Conservation (phyloP, 78 protist genomes). For the Bodo saltans region DNA sequence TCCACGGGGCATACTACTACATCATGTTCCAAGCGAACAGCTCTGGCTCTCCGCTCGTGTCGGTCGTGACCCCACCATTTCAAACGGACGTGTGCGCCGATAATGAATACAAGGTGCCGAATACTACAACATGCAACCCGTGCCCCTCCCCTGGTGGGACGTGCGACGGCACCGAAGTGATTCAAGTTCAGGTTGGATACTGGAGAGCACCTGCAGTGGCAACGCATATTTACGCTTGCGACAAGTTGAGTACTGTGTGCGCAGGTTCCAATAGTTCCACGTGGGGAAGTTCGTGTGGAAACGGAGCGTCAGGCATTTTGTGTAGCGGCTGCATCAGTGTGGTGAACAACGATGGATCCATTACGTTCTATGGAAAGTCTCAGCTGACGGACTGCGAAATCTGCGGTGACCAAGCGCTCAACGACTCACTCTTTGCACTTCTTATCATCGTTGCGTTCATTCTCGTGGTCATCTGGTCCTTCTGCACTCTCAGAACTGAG, state of each 20-base stretch:
- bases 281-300: background rate
- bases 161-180: background rate
- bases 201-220: background rate
- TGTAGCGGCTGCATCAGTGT: background rate
- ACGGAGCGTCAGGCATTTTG: background rate
- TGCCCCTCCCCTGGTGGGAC: background rate
- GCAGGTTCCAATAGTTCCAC: background rate
- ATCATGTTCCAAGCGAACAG: background rate
- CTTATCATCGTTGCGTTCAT: background rate
- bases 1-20: background rate
- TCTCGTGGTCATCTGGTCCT: background rate
- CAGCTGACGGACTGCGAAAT: background rate
- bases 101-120: background rate
- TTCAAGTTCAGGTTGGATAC: background rate
- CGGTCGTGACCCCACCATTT: background rate
- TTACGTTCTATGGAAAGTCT: slow-evolving; percentile 10
- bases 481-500: background rate
- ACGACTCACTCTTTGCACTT: background rate
- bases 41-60: background rate
- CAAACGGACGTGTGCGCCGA: background rate
- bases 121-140: background rate
- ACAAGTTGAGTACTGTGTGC: background rate
- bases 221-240: background rate
- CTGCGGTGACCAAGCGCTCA: background rate
- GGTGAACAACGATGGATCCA: no score